Evolutionary conservation across 1,139 yeast species (phyloP).

Genomic region (Nakaseomyces sp.): DNA sequence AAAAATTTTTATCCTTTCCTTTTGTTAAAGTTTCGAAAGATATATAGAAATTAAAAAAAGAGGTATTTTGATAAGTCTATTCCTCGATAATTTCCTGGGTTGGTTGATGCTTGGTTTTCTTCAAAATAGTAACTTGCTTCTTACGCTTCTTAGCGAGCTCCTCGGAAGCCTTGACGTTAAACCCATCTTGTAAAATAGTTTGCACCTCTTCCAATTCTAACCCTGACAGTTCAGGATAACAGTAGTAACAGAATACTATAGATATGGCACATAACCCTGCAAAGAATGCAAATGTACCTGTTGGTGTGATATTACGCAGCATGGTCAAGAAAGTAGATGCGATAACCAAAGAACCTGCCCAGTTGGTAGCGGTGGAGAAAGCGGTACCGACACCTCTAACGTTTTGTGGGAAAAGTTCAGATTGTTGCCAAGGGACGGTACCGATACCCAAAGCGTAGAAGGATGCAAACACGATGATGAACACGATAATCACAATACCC

Average conservation of each 20-base stretch:
- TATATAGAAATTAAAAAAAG: no score
- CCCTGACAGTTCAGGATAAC: constrained; percentile 88
- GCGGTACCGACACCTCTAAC: constrained; percentile 91
- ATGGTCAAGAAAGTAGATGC: constrained; percentile 88
- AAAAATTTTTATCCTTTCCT: no score
- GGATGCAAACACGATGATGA: constrained; percentile 81
- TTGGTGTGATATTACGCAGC: constrained; percentile 86
- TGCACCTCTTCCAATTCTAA: constrained; percentile 89
- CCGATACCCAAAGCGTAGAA: constrained; percentile 92
- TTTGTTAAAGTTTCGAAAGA: background rate
- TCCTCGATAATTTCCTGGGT: constrained; percentile 22
- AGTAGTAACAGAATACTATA: constrained; percentile 63
- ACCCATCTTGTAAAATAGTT: constrained; percentile 67
- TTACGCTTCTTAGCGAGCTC: constrained; percentile 39
- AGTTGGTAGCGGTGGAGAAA: constrained; percentile 86
- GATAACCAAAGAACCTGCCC: constrained; percentile 90
- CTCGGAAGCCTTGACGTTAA: constrained; percentile 67
- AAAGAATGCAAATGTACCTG: constrained; percentile 87
- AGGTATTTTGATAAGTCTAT: background rate
- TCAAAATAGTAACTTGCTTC: constrained; percentile 19
- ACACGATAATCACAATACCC: constrained; percentile 78
- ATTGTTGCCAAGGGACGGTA: constrained; percentile 97
- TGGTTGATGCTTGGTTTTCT: constrained; percentile 17
- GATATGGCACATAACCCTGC: constrained; percentile 73
- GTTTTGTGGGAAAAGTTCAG: constrained; percentile 84